Evolutionary conservation across 2,329 filamentous ascomycete genomes (phyloP).

Genomic region (Zasmidium cellare): DNA sequence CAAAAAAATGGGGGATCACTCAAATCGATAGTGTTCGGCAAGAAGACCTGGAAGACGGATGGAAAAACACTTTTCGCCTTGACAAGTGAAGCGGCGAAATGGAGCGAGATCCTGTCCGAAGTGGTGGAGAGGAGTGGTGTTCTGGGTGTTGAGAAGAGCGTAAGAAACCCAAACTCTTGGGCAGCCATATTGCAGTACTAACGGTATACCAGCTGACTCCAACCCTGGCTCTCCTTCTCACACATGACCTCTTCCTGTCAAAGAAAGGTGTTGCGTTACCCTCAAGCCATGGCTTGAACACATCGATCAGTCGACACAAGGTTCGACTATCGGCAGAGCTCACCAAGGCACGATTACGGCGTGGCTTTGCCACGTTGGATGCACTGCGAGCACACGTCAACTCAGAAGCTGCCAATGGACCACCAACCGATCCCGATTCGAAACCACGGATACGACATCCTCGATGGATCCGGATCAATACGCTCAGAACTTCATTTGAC

Average conservation of each 20-base stretch:
- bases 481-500: conserved; percentile 68
- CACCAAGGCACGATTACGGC: conserved; percentile 72
- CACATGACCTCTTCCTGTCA: conserved; percentile 80
- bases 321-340: conserved; percentile 79
- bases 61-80: conserved; percentile 85
- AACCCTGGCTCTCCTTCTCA: conserved; percentile 74
- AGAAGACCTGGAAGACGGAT: conserved; percentile 72
- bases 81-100: conserved; percentile 84
- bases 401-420: conserved; percentile 33
- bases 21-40: conserved; percentile 79
- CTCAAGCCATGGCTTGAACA: conserved; percentile 72
- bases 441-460: conserved; percentile 59
- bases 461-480: conserved; percentile 91
- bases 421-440: conserved; percentile 31
- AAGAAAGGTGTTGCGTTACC: conserved; percentile 83
- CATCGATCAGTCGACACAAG: conserved; percentile 77
- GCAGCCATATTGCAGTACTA: background rate
- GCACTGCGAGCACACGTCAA: conserved; percentile 63
- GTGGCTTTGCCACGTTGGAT: conserved; percentile 68
- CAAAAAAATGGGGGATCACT: conserved; percentile 74
- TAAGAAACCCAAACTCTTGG: conserved; percentile 39
- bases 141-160: conserved; percentile 80
- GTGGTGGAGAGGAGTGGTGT: conserved; percentile 81
- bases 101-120: conserved; percentile 81
- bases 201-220: conserved; percentile 67